Base-by-base conservation (phyloP, 2,329 filamentous ascomycete species). In the Penicillium sp. region DNA sequence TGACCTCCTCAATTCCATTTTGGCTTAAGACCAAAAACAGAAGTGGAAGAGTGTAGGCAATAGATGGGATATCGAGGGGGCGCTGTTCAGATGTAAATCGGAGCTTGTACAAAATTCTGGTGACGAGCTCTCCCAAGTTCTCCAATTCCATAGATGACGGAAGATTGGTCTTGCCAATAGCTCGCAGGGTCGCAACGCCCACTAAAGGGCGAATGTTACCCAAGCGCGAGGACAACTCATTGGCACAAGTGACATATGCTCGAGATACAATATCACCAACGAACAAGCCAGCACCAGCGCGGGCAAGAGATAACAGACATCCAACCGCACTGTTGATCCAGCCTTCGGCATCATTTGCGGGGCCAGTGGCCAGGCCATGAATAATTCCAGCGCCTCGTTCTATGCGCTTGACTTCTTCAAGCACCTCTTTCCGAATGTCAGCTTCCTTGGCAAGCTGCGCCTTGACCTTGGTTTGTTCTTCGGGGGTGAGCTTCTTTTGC, bases 71-170 rank as follows among this genome's bases (percentile, higher is more conserved):
- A 68, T 99, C 94, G 62, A 99, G 91, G 0, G 93, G 91, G n/a
- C 92, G 85, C 70, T 97, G 93, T 69, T 97, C 94, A 46, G 90
- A 88, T 30, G 92, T 83, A 69, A 96, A 96, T 13, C 92, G 88
- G 46, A 99, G 78, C 41, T 93, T 87, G 71, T 97, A 97, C 4
- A 99, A 78, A 1, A 97, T 85, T 70, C 94, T 84, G 2, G 93
- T 97, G 10, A 96, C 81, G 10, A 97, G 83, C 74, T 78, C 63
- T 49, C 91, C 90, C 7, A 97, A 78, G n/a, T 88, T 84, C 67
- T 97, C 94, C 56, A 89, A 80, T 55, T 87, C 82, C 52, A 93
- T 80, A 46, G 88, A 84, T 9, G 87, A 81, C 0, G 90, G 82
- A 3, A 99, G 75, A 8, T 89, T 83, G 13, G 85, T 84, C 27